Evolutionary conservation across 805 yeast species (phyloP).

Genomic region (Yamadazyma philogaea): DNA sequence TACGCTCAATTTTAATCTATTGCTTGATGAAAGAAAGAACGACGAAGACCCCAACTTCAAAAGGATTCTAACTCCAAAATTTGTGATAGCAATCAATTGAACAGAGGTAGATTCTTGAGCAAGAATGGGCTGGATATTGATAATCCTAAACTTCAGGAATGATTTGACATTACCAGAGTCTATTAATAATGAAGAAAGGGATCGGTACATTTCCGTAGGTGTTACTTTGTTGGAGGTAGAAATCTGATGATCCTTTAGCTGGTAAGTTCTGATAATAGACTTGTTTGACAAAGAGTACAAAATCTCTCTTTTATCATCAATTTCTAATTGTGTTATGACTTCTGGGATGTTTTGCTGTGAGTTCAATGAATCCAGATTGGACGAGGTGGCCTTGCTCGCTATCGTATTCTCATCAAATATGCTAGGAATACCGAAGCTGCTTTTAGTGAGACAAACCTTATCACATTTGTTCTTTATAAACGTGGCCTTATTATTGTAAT

Average conservation of each 20-base stretch:
- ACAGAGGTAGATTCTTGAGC: conserved; percentile 64
- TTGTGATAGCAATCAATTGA: conserved; percentile 73
- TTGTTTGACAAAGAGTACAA: conserved; percentile 79
- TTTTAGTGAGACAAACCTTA: conserved; percentile 76
- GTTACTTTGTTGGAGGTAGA: conserved; percentile 31
- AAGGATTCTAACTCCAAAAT: conserved; percentile 78
- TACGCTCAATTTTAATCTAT: conserved; percentile 31
- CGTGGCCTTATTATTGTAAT: conserved; percentile 75
- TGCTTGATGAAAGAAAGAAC: conserved; percentile 16
- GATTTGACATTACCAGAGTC: conserved; percentile 55
- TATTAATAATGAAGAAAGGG: conserved; percentile 49
- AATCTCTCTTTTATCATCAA: conserved; percentile 75
- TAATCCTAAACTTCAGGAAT: conserved; percentile 50
- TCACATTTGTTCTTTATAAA: conserved; percentile 85
- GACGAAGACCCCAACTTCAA: conserved; percentile 45
- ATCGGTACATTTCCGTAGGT: conserved; percentile 46
- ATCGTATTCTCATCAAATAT: conserved; percentile 17
- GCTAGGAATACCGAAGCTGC: conserved; percentile 44
- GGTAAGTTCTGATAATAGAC: conserved; percentile 79
- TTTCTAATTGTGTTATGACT: conserved; percentile 55
- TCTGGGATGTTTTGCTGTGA: conserved; percentile 42
- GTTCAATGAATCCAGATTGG: conserved; percentile 1
- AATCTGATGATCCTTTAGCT: conserved; percentile 44
- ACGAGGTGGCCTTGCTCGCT: neutral
- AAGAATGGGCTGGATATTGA: conserved; percentile 59